phyloP scores from a whole-genome alignment of 1,284 basidiomycete species.

The Heimioporus retisporus region DNA sequence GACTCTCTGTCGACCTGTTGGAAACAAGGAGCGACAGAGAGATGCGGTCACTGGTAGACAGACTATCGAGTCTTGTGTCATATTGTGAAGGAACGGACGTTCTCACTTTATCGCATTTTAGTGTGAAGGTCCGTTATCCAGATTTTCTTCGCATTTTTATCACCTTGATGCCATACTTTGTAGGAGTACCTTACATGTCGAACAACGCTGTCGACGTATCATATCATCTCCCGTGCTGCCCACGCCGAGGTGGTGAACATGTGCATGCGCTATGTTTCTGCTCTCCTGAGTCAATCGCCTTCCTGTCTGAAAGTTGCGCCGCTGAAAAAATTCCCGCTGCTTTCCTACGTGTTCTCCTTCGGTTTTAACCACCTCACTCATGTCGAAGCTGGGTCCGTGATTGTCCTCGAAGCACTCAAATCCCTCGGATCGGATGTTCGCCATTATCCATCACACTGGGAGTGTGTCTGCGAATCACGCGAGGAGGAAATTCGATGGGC shows the following conservation, averaged over 20 bases:
- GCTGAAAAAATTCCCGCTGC: too few relatives aligned
- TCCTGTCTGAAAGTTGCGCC: too few relatives aligned
- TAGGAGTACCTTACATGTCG: constrained; percentile 6
- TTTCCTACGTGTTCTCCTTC: too few relatives aligned
- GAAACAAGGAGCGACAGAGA: neutral
- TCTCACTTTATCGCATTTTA: constrained; percentile 1
- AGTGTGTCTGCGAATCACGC: constrained; percentile 7
- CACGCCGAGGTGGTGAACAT: constrained; percentile 2
- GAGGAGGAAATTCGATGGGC: constrained; percentile 8
- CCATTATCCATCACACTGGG: constrained; percentile 9
- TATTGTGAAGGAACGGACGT: constrained; percentile 4
- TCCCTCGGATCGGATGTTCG: neutral
- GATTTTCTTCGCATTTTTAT: neutral
- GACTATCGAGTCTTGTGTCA: constrained; percentile 10
- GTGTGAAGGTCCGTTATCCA: constrained; percentile 9
- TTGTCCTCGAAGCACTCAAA: too few relatives aligned
- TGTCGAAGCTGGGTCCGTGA: too few relatives aligned
- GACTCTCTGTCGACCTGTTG: neutral
- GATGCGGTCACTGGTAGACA: neutral
- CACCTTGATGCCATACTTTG: neutral
- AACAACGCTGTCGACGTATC: constrained; percentile 3
- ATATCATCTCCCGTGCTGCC: neutral
- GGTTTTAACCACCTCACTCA: too few relatives aligned
- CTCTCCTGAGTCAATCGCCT: too few relatives aligned
- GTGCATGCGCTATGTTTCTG: too few relatives aligned